Percentiles rank a stretch among this genome's conserved stretches.
These are phyloP conservation scores for Apiospora pterosperma DNA, from an alignment of 2,329 filamentous ascomycete genomes.

Conservation along the genomic window DNA sequence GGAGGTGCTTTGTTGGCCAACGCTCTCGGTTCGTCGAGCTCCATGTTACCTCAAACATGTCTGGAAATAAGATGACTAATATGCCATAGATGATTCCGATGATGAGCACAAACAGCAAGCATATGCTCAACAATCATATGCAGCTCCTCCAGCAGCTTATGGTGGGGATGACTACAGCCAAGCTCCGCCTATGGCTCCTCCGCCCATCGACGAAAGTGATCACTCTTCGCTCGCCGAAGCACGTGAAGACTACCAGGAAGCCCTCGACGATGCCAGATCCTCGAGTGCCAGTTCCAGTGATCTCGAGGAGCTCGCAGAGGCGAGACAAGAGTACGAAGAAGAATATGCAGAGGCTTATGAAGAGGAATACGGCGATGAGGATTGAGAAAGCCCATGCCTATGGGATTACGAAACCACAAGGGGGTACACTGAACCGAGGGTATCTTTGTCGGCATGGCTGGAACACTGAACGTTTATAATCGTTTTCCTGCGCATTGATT, in stretches of 20 bases:
- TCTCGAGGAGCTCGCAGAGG: conserved; percentile 41
- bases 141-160: conserved; percentile 12
- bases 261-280: conserved; percentile 34
- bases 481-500: background rate
- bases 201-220: conserved; percentile 9
- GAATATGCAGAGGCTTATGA: conserved; percentile 40
- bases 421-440: background rate
- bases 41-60: background rate
- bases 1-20: conserved; percentile 56
- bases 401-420: background rate
- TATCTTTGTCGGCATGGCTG: background rate
- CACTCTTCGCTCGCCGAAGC: conserved; percentile 30
- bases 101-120: conserved; percentile 17
- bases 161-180: conserved; percentile 8
- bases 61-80: background rate
- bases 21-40: conserved; percentile 42
- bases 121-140: conserved; percentile 4
- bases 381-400: background rate
- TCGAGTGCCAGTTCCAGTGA: conserved; percentile 34
- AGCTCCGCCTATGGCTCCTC: background rate
- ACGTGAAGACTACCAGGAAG: conserved; percentile 40
- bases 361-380: conserved; percentile 10
- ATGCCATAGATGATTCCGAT: conserved; percentile 23
- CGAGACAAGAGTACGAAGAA: conserved; percentile 47
- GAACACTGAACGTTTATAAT: background rate